These are phyloP conservation scores for Furcasterigmium sp. DNA, from an alignment of 2,329 filamentous ascomycete genomes.

Conservation along the genomic window DNA sequence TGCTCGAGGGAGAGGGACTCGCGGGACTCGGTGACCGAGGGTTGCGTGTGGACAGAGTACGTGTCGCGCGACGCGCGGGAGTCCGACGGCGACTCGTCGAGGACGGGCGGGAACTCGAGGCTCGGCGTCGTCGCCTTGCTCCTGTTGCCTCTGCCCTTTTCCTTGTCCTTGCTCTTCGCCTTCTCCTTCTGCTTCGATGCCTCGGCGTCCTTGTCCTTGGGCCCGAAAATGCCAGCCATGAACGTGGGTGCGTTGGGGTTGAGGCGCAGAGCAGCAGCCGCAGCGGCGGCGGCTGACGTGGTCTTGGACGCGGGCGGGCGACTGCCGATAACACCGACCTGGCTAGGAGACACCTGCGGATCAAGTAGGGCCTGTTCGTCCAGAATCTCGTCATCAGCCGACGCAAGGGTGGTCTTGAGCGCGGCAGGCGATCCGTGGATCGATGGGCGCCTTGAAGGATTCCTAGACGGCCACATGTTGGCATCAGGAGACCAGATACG, in stretches of 20 bases:
- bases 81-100: constrained; percentile 46
- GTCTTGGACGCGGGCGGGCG: constrained; percentile 38
- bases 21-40: constrained; percentile 52
- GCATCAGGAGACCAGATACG: constrained; percentile 63
- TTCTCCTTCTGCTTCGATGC: constrained; percentile 27
- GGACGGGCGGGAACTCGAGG: constrained; percentile 28
- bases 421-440: constrained; percentile 69
- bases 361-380: constrained; percentile 51
- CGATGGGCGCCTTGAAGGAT: constrained; percentile 75
- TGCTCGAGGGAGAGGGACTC: constrained; percentile 53
- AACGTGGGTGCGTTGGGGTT: constrained; percentile 91
- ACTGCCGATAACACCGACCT: constrained; percentile 74
- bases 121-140: constrained; percentile 29
- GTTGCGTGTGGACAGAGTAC: constrained; percentile 51
- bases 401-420: constrained; percentile 55
- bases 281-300: constrained; percentile 22
- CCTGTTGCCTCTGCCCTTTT: constrained; percentile 21
- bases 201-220: constrained; percentile 13
- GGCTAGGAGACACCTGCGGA: constrained; percentile 46
- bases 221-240: constrained; percentile 62
- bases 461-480: constrained; percentile 51
- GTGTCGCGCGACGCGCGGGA: constrained; percentile 52
- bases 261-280: constrained; percentile 53
- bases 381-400: constrained; percentile 60
- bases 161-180: constrained; percentile 11